Conservation (phyloP, 768 basidiomycete species). For the Collybiopsis confluens region DNA sequence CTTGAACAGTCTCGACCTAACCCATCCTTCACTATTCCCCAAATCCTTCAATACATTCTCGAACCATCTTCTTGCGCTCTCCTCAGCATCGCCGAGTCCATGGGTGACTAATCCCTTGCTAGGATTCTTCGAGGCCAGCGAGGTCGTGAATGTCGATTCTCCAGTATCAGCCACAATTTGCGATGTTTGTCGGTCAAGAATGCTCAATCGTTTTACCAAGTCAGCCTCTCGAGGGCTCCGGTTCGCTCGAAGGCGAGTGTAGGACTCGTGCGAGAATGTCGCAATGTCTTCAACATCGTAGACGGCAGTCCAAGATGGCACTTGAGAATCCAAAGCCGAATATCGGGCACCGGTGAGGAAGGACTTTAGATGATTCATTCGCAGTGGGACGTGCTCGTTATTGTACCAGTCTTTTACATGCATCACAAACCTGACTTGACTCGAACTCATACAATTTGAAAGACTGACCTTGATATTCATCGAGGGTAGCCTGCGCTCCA, state of each 20-base stretch:
- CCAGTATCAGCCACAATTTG: conserved; percentile 31
- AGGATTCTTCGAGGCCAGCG: conserved; percentile 26
- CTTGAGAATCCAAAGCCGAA: conserved; percentile 28
- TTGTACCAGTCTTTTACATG: conserved; percentile 53
- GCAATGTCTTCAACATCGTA: conserved; percentile 42
- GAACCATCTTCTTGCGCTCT: conserved; percentile 18
- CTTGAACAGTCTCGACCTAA: conserved; percentile 33
- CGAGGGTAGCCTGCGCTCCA: conserved; percentile 33
- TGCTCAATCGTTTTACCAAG: conserved; percentile 36
- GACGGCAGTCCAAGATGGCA: conserved; percentile 44
- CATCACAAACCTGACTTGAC: no score
- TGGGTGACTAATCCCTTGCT: conserved; percentile 28
- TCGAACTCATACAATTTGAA: not conserved
- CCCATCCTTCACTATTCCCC: conserved; percentile 28
- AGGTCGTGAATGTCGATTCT: conserved; percentile 24
- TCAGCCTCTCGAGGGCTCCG: conserved; percentile 39
- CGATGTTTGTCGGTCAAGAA: conserved; percentile 40
- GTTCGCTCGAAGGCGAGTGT: conserved; percentile 39
- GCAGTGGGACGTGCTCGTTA: conserved; percentile 50
- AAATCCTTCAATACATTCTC: conserved; percentile 14
- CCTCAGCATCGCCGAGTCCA: conserved; percentile 19
- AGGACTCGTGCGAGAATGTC: conserved; percentile 37
- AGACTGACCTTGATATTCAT: conserved; percentile 45
- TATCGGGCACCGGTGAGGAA: conserved; percentile 49
- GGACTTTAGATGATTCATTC: conserved; percentile 38